A percentile compares a stretch with the other conserved stretches of the same genome.
Evolutionary conservation across 2,329 filamentous ascomycete species (phyloP).

Genomic region (Chrysoporthe deuterocubensis): DNA sequence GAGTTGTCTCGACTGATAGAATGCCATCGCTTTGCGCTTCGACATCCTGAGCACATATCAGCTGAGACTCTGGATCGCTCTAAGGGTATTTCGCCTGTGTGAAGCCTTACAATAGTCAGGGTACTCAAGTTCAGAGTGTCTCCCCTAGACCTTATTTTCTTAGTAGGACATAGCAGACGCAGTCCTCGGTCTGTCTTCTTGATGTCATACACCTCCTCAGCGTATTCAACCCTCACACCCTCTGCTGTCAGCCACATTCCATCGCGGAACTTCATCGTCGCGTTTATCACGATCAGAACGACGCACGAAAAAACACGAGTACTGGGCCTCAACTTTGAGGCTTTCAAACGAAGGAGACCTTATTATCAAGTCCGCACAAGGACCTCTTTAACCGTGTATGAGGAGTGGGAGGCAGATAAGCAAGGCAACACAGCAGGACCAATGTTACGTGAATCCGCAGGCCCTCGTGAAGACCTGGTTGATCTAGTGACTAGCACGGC

Average conservation of each 20-base stretch:
- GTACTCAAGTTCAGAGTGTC: conserved; percentile 61
- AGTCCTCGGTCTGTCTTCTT: conserved; percentile 53
- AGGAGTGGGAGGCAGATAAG: background rate
- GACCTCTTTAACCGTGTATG: background rate
- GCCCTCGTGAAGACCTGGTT: conserved; percentile 19
- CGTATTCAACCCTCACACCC: conserved; percentile 65
- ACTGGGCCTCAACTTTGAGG: conserved; percentile 4
- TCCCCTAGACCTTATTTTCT: conserved; percentile 56
- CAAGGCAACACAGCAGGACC: background rate
- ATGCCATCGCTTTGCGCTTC: conserved; percentile 62
- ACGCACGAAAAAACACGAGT: background rate
- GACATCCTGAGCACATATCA: conserved; percentile 47
- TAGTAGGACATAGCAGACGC: conserved; percentile 61
- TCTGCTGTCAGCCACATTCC: conserved; percentile 70
- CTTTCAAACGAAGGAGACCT: background rate
- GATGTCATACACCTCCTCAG: conserved; percentile 64
- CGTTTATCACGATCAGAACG: too few species aligned
- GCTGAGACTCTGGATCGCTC: background rate
- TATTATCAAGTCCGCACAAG: background rate
- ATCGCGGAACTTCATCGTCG: conserved; percentile 63
- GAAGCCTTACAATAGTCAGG: conserved; percentile 50
- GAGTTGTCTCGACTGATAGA: conserved; percentile 62
- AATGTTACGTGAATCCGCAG: conserved; percentile 12
- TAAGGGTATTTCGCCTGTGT: background rate
- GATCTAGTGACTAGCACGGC: conserved; percentile 33